A percentile compares a stretch with the other conserved stretches of the same genome.
Evolutionary conservation across 2,329 filamentous ascomycete genomes (phyloP).

Genomic region (Gnomoniopsis sp.): DNA sequence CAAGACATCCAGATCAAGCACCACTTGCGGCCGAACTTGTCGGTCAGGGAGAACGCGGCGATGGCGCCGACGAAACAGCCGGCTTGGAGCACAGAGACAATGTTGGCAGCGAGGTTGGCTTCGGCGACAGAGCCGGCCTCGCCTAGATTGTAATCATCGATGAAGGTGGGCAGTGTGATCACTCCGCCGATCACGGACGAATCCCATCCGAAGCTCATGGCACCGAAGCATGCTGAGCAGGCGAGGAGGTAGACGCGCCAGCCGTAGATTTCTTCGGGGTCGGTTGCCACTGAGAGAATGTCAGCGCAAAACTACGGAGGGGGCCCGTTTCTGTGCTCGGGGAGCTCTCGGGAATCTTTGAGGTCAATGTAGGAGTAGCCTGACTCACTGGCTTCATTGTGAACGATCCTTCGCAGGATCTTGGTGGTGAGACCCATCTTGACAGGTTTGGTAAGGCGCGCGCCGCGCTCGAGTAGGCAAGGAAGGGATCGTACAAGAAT

Average conservation of each 20-base stretch:
- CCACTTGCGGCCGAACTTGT: slow-evolving; percentile 29
- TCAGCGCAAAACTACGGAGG: not conserved
- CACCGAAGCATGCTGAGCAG: slow-evolving; percentile 39
- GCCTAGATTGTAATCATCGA: slow-evolving; percentile 42
- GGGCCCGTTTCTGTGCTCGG: not conserved
- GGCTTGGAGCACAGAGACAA: slow-evolving; percentile 25
- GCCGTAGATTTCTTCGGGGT: not conserved
- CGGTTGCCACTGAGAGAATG: not conserved
- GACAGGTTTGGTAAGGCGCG: not conserved
- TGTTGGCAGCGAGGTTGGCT: slow-evolving; percentile 23
- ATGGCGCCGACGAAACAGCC: slow-evolving; percentile 24
- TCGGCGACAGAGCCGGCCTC: slow-evolving; percentile 2
- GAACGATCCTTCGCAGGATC: slow-evolving; percentile 6
- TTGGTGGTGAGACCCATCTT: slow-evolving; percentile 5
- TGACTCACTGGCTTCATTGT: slow-evolving; percentile 5
- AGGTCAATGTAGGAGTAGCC: not conserved
- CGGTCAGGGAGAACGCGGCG: slow-evolving; percentile 25
- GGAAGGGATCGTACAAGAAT: not conserved
- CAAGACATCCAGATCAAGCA: slow-evolving; percentile 26
- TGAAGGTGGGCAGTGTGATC: slow-evolving; percentile 52
- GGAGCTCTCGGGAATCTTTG: no score
- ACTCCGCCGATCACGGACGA: slow-evolving; percentile 67
- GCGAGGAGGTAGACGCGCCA: slow-evolving; percentile 4
- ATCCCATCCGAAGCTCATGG: slow-evolving; percentile 57
- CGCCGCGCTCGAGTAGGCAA: not conserved